Evolutionary conservation across 805 yeast genomes (phyloP), one percentile per base, ranked within the genome.

Genomic region (Cyberlindnera saturnus): DNA sequence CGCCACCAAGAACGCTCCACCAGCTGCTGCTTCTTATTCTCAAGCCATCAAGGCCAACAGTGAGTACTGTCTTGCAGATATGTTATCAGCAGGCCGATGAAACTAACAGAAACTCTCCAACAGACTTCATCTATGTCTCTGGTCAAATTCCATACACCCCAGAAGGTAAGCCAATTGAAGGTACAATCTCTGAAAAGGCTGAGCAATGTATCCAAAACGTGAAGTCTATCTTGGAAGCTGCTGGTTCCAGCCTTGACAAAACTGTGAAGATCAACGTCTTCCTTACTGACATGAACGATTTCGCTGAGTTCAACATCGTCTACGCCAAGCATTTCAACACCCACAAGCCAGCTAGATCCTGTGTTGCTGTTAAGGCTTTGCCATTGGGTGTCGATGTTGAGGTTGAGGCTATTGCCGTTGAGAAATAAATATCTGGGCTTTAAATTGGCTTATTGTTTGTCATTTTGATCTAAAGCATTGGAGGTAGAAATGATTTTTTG

Each of bases 341-440:
- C 38, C 91, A 83, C 70, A 84, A 83, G 65, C 98, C 99, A 36
- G 98, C 98, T 33, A 87, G 99, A 77, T 86, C 97, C 2, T 93
- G 97, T 74, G 95, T 93, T 56, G 97, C 97, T 36, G 98, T 90
- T 50, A 82, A 81, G 67, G 81, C 79, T 50, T 81, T 93, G 56
- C 99, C 99, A 48, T 77, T 93, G 65, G 88, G 88, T 48, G 87
- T 81, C 48, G 86, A 79, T 49, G 73, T 88, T 57, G 99, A 93
- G 73, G 77, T 93, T 69, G 99, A 91, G 72, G 90, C 85, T 49
- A 71, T 93, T 68, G 99, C 98, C 47, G 71, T 85, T 45, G 96
- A 83, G 66, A 71, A 73, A 46, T 49, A 48, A 39, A 19, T 23
- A 8, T 13, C 13, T 28, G 11, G 20, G 28, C 17, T 31, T 31